Base-by-base conservation (phyloP, 164 flowering plant species). In the Chimonanthus praecox region DNA sequence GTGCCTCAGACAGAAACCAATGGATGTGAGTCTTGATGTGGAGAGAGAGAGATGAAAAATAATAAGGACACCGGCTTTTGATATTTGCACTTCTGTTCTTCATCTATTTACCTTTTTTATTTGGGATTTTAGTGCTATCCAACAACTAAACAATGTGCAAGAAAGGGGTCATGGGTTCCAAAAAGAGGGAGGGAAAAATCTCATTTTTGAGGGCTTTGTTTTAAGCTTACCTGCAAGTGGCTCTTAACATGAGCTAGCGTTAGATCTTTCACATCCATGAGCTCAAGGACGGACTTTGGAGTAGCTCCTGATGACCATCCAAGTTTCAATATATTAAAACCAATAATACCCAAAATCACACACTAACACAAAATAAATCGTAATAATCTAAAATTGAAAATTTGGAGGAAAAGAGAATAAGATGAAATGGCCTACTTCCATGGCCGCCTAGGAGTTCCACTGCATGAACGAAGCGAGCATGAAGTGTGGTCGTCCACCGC, bases 371-470 rank as follows among this genome's bases (percentile, higher is more conserved):
- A 73, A 61, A 15, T 16, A 21, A 63, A 46, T 8, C 16, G 6
- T 48, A n/a, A 45, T 63, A 67, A 54, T 5, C 33, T 18, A 67
- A 73, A 45, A 48, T 4, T 7, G 49, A 51, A 71, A 71, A 60
- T 47, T 1, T 64, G 68, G 18, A 49, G 20, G 15, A 44, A n/a
- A 44, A 43, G 64, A 47, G 64, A 69, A 33, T 4, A 45, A 16
- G n/a, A 16, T 10, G 18, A 50, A 54, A 43, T 60, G 8, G 21
- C 66, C 46, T 84, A 89, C 94, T 89, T 84, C 88, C 94, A 85
- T 89, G 94, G 72, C 94, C 94, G 2, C 94, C 94, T 6, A 89
- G 91, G 60, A 85, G 90, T 76, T 89, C 91, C 15, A 89, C 94
- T n/a, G 94, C 94, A 62, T 83, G 94, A 67, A 88, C 88, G 63